Conservation (phyloP, 2,329 filamentous ascomycete species). For the Calonectria multiphialidica region DNA sequence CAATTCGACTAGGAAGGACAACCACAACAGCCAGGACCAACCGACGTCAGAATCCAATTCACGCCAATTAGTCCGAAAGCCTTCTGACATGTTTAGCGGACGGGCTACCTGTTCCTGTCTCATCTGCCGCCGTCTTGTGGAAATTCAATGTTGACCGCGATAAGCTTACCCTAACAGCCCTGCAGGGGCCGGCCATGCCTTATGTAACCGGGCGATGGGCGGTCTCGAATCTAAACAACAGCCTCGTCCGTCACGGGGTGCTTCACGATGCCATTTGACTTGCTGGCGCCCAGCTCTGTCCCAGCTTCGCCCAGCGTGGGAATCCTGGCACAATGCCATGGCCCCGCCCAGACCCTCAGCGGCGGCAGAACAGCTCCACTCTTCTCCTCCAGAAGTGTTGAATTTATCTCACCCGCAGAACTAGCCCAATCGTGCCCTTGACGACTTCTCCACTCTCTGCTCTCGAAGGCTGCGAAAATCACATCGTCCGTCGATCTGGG, state of each 20-base stretch:
- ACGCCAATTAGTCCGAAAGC: not conserved
- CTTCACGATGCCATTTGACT: not conserved
- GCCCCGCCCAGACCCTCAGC: constrained; percentile 2
- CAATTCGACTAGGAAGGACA: not conserved
- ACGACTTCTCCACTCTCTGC: not conserved
- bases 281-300: not conserved
- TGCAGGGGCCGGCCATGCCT: not conserved
- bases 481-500: not conserved
- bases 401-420: constrained; percentile 3
- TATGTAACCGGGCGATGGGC: not conserved
- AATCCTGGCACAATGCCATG: constrained; percentile 2
- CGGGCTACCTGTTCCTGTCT: not conserved
- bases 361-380: not conserved
- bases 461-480: not conserved
- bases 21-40: too few species aligned
- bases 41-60: not conserved
- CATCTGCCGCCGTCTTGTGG: not conserved
- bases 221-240: constrained; percentile 3
- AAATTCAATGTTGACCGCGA: constrained; percentile 5
- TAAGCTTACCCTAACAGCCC: constrained; percentile 5
- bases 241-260: not conserved
- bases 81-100: not conserved
- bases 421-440: not conserved
- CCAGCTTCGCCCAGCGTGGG: not conserved
- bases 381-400: not conserved